A percentile compares a stretch with the other conserved stretches of the same genome.
Evolutionary conservation across 177 flowering plant genomes (phyloP).

Genomic region (Vitis hybrid): DNA sequence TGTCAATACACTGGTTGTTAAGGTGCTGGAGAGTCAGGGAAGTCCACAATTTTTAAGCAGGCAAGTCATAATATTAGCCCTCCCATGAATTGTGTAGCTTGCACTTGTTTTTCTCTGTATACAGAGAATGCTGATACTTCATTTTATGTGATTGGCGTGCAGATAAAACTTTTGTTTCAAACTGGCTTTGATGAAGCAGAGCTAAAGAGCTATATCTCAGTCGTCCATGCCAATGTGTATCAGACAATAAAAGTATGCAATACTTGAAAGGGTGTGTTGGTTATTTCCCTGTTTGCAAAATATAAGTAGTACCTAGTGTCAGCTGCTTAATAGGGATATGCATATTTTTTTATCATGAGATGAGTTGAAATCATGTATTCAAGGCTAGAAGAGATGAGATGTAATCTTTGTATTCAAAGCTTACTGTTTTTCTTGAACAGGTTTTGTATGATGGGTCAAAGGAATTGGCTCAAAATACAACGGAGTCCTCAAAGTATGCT

Average conservation of each 20-base stretch:
- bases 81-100: not conserved
- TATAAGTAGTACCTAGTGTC: conserved; percentile 15
- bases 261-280: conserved; percentile 87
- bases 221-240: conserved; percentile 94
- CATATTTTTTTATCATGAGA: not conserved
- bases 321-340: conserved; percentile 5
- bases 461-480: conserved; percentile 81
- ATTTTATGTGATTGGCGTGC: conserved; percentile 22
- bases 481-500: conserved; percentile 61
- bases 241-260: conserved; percentile 99
- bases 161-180: conserved; percentile 95
- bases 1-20: conserved; percentile 12
- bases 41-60: conserved; percentile 98
- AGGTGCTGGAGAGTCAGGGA: conserved; percentile 98
- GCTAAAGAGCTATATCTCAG: conserved; percentile 79
- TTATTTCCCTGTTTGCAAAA: conserved; percentile 57
- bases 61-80: conserved; percentile 27
- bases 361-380: not conserved
- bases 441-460: conserved; percentile 81
- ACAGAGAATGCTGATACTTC: conserved; percentile 2
- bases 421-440: conserved; percentile 34
- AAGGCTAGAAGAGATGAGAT: not conserved
- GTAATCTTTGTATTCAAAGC: conserved; percentile 5
- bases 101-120: not conserved
- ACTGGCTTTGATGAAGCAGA: conserved; percentile 93